phyloP scores from a whole-genome alignment of 768 basidiomycete species.

The Lactarius sanguifluus region DNA sequence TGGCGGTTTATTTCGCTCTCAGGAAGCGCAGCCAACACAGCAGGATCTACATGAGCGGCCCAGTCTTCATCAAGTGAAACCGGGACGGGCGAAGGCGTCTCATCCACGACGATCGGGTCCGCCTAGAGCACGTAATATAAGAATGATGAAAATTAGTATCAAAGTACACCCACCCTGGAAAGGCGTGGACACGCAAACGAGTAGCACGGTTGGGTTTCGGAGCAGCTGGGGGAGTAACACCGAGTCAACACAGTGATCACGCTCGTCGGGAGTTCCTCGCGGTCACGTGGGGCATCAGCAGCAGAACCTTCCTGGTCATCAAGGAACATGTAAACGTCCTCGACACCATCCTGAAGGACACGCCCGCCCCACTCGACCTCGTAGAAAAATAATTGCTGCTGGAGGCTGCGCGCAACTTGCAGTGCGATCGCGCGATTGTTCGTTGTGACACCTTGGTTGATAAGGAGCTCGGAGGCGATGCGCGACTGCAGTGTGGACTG shows the following conservation, averaged over 20 bases:
- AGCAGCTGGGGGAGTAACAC: slow-evolving; percentile 88
- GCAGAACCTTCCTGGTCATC: slow-evolving; percentile 67
- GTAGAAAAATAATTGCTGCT: slow-evolving; percentile 92
- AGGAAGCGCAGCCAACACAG: slow-evolving; percentile 56
- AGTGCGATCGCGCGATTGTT: slow-evolving; percentile 82
- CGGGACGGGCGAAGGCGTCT: slow-evolving; percentile 6
- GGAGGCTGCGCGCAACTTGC: slow-evolving; percentile 85
- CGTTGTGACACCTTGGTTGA: slow-evolving; percentile 70
- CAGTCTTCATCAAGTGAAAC: slow-evolving; percentile 44
- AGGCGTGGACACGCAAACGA: slow-evolving; percentile 72
- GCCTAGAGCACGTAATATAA: not conserved
- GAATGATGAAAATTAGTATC: slow-evolving; percentile 5
- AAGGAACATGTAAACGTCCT: slow-evolving; percentile 92
- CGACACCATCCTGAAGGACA: slow-evolving; percentile 79
- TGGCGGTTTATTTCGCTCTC: slow-evolving; percentile 82
- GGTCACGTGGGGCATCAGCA: slow-evolving; percentile 58
- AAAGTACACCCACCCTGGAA: slow-evolving; percentile 44
- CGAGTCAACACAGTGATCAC: slow-evolving; percentile 87
- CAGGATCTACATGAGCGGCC: slow-evolving; percentile 50
- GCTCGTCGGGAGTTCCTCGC: slow-evolving; percentile 80
- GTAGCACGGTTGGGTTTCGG: slow-evolving; percentile 79
- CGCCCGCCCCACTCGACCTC: slow-evolving; percentile 95
- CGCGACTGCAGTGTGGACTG: slow-evolving; percentile 87
- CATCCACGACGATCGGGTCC: slow-evolving; percentile 17
- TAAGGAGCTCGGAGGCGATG: slow-evolving; percentile 79